Evolutionary conservation across 2,329 filamentous ascomycete species (phyloP).

Genomic region (Monosporascus sp.): DNA sequence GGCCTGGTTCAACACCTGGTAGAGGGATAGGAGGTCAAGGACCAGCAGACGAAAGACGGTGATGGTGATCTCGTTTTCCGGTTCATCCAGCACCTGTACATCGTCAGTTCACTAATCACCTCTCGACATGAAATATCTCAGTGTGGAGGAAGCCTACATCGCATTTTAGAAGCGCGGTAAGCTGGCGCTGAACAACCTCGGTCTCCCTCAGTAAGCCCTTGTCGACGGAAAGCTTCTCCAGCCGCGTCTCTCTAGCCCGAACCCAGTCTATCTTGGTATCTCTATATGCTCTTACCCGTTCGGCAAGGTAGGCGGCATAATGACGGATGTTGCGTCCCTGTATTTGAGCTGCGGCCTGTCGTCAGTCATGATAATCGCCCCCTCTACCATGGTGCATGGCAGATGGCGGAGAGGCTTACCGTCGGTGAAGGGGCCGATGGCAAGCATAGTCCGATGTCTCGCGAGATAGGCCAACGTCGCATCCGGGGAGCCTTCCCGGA

Average conservation of each 20-base stretch:
- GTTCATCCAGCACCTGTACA: constrained; percentile 73
- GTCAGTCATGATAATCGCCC: constrained; percentile 13
- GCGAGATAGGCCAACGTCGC: constrained; percentile 81
- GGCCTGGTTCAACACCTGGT: constrained; percentile 93
- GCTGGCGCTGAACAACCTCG: constrained; percentile 82
- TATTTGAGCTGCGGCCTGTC: constrained; percentile 64
- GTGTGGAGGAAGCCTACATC: constrained; percentile 56
- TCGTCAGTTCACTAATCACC: constrained; percentile 2
- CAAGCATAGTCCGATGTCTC: constrained; percentile 74
- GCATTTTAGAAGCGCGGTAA: constrained; percentile 79
- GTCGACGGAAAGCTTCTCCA: constrained; percentile 82
- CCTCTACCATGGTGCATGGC: background rate
- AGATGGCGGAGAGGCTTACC: constrained; percentile 48
- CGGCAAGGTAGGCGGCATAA: constrained; percentile 81
- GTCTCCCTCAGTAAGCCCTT: constrained; percentile 91
- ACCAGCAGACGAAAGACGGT: constrained; percentile 90
- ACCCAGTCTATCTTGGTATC: constrained; percentile 90
- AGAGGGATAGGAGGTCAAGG: constrained; percentile 81
- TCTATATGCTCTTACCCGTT: constrained; percentile 75
- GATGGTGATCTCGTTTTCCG: constrained; percentile 93
- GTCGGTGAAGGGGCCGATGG: constrained; percentile 87
- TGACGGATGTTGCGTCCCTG: constrained; percentile 92
- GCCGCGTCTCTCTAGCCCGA: constrained; percentile 69
- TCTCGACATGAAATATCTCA: too few species aligned
- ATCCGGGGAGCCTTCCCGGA: constrained; percentile 86